Evolutionary conservation across 2,329 filamentous ascomycete genomes (phyloP).

Genomic region (Aspergillus terreus): DNA sequence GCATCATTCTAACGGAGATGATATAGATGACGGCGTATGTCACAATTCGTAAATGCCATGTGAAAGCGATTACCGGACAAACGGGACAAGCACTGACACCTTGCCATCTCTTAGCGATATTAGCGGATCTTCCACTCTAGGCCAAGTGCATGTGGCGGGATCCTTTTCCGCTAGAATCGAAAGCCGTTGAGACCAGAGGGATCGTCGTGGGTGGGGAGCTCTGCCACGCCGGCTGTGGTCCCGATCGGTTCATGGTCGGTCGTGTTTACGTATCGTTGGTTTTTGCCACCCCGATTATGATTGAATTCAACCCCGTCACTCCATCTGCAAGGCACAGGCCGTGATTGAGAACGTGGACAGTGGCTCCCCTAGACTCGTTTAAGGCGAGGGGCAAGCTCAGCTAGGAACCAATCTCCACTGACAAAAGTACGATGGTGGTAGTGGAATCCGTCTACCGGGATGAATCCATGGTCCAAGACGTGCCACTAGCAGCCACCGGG

Average conservation of each 20-base stretch:
- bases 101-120: too few relatives aligned
- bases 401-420: background rate
- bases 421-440: background rate
- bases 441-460: background rate
- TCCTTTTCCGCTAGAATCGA: background rate
- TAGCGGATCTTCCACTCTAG: too few relatives aligned
- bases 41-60: too few relatives aligned
- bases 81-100: too few relatives aligned
- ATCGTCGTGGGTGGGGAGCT: background rate
- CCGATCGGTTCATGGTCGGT: background rate
- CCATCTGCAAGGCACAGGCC: too few relatives aligned
- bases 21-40: too few relatives aligned
- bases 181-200: background rate
- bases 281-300: background rate
- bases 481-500: background rate
- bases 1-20: too few relatives aligned
- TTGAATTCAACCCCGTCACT: background rate
- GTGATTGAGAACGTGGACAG: too few relatives aligned
- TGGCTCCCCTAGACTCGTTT: too few relatives aligned
- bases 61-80: too few relatives aligned
- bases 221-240: background rate
- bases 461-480: background rate
- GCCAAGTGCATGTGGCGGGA: background rate
- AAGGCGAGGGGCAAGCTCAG: background rate
- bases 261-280: background rate